Percentiles rank a stretch among this genome's conserved stretches.
Evolutionary conservation across 768 basidiomycete genomes (phyloP).

Genomic region (Boletales sp.): DNA sequence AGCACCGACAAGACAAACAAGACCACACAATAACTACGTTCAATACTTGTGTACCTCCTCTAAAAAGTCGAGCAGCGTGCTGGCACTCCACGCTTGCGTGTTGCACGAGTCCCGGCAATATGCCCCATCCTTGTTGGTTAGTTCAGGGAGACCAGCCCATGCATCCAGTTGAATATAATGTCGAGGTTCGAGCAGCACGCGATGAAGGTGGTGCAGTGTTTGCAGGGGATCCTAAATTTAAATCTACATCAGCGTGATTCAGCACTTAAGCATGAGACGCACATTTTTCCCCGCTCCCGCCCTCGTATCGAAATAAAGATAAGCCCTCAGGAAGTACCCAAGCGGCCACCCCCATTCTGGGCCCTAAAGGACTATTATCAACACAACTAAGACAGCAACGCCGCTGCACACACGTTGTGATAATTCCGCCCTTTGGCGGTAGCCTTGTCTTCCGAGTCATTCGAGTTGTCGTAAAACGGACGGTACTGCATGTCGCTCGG

Average conservation of each 20-base stretch:
- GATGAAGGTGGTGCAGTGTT: conserved; percentile 80
- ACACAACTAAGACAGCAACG: conserved; percentile 1
- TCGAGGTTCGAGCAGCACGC: conserved; percentile 65
- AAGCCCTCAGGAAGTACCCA: conserved; percentile 94
- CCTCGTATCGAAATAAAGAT: conserved; percentile 78
- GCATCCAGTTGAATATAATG: conserved; percentile 72
- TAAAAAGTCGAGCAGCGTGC: conserved; percentile 86
- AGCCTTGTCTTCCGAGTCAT: conserved; percentile 79
- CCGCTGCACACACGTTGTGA: conserved; percentile 60
- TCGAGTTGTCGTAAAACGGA: conserved; percentile 88
- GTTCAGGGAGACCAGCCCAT: conserved; percentile 93
- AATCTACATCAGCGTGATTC: background rate
- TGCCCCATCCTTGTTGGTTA: conserved; percentile 81
- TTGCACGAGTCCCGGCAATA: conserved; percentile 86
- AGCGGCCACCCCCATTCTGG: conserved; percentile 96
- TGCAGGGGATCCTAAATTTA: conserved; percentile 54
- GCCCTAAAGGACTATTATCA: conserved; percentile 45
- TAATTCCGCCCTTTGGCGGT: conserved; percentile 95
- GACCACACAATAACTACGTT: conserved; percentile 23
- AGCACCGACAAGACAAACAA: conserved; percentile 19
- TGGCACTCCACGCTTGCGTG: conserved; percentile 96
- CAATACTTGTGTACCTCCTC: conserved; percentile 49
- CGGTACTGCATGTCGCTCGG: conserved; percentile 85
- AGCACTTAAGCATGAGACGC: conserved; percentile 21
- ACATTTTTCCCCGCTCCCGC: conserved; percentile 69